Evolutionary conservation across 345 rosid species (phyloP), one percentile per base, ranked within the genome.

Genomic region (Chamaenerion angustifolium): DNA sequence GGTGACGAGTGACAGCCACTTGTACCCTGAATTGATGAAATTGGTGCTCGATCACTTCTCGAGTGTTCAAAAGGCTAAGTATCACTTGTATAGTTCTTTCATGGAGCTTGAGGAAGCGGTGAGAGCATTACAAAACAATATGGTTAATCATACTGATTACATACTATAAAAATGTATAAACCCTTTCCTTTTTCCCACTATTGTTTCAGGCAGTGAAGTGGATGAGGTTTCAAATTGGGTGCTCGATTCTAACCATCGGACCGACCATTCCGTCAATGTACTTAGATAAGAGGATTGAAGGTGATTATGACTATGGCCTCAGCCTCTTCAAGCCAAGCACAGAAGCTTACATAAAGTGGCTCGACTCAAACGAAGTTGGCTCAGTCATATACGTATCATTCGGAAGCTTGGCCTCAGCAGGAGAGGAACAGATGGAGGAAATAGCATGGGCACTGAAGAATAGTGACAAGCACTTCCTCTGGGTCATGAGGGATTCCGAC

Each of bases 71-170:
- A 23, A 57, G 16, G 74, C 60, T 0, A 70, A 71, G 45, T 61
- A 55, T 58, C 43, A 65, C 25, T 63, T 71, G 13, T 64, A n/a
- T 19, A 63, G 63, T 42, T 14, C 68, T 12, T 37, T 68, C 45
- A 46, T 65, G 12, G 59, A 55, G 42, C 16, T 68, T 50, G 74
- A 75, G 64, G 19, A 54, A 48, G 60, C 63, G 71, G 75, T 56
- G 49, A 11, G 37, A 11, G 37, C 9, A 21, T 2, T 19, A 2
- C 1, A 16, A 18, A 12, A 45, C 1, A 31, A 7, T 31, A 31
- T 31, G 37, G 37, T 31, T 31, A 4, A 3, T 31, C 10, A 3
- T 31, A 5, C 7, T 5, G 10, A 1, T 31, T 31, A 8, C 27
- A 23, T 23, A 23, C 27, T 23, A 23, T 23, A 2, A 23, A 23